phyloP scores from a whole-genome alignment of 2,329 filamentous ascomycete species.

The Acephala macrosclerotiorum region DNA sequence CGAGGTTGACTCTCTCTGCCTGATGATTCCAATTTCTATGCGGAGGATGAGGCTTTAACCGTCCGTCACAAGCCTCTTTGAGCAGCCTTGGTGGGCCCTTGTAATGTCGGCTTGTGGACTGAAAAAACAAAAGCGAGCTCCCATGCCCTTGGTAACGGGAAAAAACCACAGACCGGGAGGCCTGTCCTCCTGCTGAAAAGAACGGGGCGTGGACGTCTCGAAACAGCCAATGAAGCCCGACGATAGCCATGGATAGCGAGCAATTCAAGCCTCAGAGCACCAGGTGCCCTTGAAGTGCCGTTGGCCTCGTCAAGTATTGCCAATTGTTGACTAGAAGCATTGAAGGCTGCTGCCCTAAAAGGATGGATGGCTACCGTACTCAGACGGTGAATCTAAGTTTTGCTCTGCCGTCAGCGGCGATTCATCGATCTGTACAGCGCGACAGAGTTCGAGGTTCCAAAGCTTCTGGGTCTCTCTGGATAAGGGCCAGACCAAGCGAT shows the following conservation, averaged over 20 bases:
- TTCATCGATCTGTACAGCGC: not conserved
- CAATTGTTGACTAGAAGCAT: slow-evolving; percentile 3
- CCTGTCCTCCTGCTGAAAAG: slow-evolving; percentile 8
- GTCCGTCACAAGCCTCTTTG: slow-evolving; percentile 14
- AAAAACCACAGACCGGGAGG: slow-evolving; percentile 13
- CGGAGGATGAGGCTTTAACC: slow-evolving; percentile 17
- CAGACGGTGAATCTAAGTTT: not conserved
- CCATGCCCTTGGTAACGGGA: slow-evolving; percentile 31
- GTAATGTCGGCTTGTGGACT: slow-evolving; percentile 14
- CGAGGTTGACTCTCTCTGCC: not conserved
- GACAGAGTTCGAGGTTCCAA: not conserved
- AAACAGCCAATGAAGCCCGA: slow-evolving; percentile 15
- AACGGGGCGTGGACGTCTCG: slow-evolving; percentile 11
- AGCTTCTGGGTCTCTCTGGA: not conserved
- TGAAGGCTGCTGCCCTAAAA: not conserved
- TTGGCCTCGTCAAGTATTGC: slow-evolving; percentile 14
- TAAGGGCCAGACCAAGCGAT: not conserved
- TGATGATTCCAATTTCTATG: slow-evolving; percentile 20
- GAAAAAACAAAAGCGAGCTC: slow-evolving; percentile 9
- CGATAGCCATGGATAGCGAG: not conserved
- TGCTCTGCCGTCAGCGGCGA: not conserved
- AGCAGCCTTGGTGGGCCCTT: slow-evolving; percentile 10
- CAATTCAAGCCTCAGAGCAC: not conserved
- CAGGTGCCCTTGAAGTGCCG: slow-evolving; percentile 9
- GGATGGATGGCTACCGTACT: not conserved